A percentile compares a stretch with the other conserved stretches of the same genome.
Evolutionary conservation across 176 grass and related monocot genomes (phyloP).

Genomic region (Eleusine coracana): DNA sequence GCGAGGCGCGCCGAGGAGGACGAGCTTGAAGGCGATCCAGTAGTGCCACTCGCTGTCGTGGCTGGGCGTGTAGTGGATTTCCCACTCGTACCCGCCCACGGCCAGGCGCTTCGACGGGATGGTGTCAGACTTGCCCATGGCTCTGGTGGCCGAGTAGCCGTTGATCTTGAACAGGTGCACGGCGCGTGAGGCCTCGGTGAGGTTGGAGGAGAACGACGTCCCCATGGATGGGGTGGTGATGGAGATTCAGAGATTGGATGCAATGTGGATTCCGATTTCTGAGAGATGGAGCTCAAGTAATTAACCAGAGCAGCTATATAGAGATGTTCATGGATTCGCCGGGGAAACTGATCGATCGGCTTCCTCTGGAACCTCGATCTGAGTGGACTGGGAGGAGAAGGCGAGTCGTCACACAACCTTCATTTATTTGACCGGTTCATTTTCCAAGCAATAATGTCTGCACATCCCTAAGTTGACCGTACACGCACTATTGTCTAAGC

Average conservation of each 20-base stretch:
- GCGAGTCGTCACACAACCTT: background rate
- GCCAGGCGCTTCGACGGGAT: constrained; percentile 28
- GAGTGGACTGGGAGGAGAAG: background rate
- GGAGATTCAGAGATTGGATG: background rate
- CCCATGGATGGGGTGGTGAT: constrained; percentile 10
- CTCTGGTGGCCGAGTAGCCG: constrained; percentile 30
- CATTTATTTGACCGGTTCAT: background rate
- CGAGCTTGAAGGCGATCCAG: constrained; percentile 4
- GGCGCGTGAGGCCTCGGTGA: constrained; percentile 16
- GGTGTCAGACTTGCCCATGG: constrained; percentile 6
- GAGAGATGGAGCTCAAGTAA: background rate
- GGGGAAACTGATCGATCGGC: background rate
- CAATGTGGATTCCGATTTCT: background rate
- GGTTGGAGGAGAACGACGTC: background rate
- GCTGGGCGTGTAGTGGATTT: constrained; percentile 31
- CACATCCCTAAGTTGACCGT: background rate
- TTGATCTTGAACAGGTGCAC: constrained; percentile 40
- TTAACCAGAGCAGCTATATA: background rate
- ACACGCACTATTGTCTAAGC: too few relatives aligned
- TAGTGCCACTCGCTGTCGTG: too few relatives aligned
- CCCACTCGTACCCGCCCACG: constrained; percentile 36
- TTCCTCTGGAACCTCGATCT: background rate
- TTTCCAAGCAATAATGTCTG: background rate
- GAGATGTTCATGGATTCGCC: background rate
- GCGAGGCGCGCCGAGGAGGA: constrained; percentile 14